A percentile compares a stretch with the other conserved stretches of the same genome.
phyloP scores from a whole-genome alignment of 345 rosid genomes.

The Geranium brycei region DNA sequence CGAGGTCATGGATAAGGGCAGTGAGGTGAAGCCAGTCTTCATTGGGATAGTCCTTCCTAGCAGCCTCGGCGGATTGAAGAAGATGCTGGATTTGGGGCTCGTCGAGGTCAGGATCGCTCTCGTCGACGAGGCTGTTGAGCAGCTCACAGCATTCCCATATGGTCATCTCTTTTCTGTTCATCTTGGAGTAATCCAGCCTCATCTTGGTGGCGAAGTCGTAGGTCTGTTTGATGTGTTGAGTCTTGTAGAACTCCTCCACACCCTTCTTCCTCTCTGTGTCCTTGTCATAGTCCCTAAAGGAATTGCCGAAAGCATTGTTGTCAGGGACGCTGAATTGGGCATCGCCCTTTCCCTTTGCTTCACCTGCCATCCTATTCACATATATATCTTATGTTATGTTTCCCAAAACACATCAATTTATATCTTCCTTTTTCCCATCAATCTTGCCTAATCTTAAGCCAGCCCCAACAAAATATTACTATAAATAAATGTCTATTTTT shows the following conservation, averaged over 20 bases:
- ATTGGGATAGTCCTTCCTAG: slow-evolving; percentile 43
- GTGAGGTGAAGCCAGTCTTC: slow-evolving; percentile 63
- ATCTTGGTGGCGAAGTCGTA: slow-evolving; percentile 40
- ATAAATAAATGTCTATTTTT: too few relatives aligned
- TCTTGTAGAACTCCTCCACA: slow-evolving; percentile 42
- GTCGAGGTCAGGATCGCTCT: slow-evolving; percentile 56
- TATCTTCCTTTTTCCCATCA: too few relatives aligned
- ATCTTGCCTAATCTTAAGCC: too few relatives aligned
- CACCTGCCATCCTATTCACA: too few relatives aligned
- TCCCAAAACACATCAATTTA: too few relatives aligned
- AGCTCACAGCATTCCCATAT: slow-evolving; percentile 66
- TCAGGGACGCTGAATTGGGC: slow-evolving; percentile 37
- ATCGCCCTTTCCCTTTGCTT: background rate
- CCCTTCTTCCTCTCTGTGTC: slow-evolving; percentile 37
- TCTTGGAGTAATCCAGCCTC: slow-evolving; percentile 35
- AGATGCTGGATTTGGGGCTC: slow-evolving; percentile 64
- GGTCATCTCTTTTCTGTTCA: slow-evolving; percentile 40
- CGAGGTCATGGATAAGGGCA: slow-evolving; percentile 63
- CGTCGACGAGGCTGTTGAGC: slow-evolving; percentile 42
- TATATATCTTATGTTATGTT: too few relatives aligned
- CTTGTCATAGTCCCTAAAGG: slow-evolving; percentile 41
- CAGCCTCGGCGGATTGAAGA: slow-evolving; percentile 60
- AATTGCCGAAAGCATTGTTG: slow-evolving; percentile 41
- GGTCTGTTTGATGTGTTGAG: slow-evolving; percentile 54
- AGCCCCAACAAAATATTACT: too few relatives aligned